Conservation (phyloP, 305 asterid genomes). For the Rubia peregrina region DNA sequence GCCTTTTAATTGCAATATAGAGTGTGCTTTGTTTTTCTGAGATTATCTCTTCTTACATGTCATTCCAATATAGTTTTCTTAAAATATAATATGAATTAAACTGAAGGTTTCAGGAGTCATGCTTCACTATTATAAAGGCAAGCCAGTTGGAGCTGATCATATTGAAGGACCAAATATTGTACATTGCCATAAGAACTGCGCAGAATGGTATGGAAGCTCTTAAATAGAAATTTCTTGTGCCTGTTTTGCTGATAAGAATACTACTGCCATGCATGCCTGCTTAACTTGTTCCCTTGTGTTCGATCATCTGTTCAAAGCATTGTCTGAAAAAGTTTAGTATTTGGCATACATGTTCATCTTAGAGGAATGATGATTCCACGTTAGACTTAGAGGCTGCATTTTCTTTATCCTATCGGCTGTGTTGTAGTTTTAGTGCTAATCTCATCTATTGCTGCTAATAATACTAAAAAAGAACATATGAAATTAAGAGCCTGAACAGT, state of each 20-base stretch:
- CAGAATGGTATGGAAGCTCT: constrained; percentile 61
- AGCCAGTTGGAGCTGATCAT: constrained; percentile 34
- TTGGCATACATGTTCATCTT: constrained; percentile 4
- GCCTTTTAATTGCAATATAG: constrained; percentile 8
- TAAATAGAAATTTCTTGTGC: not conserved
- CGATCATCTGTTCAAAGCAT: not conserved
- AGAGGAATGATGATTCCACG: not conserved
- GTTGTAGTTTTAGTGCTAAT: not conserved
- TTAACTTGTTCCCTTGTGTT: not conserved
- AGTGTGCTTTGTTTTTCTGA: not conserved
- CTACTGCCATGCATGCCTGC: not conserved
- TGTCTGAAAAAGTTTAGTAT: not conserved
- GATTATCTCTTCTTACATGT: not conserved
- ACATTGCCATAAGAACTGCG: constrained; percentile 67
- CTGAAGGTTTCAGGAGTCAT: constrained; percentile 66
- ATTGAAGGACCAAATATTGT: constrained; percentile 32
- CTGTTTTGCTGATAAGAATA: not conserved
- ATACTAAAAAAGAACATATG: not conserved
- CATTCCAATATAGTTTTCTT: not conserved
- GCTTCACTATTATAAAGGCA: constrained; percentile 63
- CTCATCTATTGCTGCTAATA: not conserved
- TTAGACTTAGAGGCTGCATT: constrained; percentile 3
- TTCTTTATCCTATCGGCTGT: not conserved
- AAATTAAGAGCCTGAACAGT: not conserved
- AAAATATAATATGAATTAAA: constrained; percentile 14